Evolutionary conservation across 163 green algal species (phyloP).

Genomic region (Scenedesmus sp.): DNA sequence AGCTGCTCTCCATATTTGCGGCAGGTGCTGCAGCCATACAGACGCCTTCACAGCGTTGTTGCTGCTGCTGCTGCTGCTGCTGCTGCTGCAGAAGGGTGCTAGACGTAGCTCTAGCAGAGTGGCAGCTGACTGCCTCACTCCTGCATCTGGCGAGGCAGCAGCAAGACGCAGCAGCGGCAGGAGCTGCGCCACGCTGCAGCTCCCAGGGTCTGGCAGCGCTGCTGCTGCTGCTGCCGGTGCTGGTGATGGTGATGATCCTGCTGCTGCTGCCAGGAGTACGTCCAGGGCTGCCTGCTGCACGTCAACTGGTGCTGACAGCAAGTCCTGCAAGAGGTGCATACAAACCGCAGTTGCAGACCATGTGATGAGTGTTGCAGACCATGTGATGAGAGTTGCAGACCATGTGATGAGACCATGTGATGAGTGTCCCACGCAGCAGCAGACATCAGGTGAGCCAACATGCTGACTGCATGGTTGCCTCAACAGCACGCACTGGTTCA

Average conservation of each 20-base stretch:
- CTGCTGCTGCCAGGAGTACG: conserved; percentile 16
- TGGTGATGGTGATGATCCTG: conserved; percentile 9
- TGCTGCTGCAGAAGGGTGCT: conserved; percentile 19
- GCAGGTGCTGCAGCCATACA: conserved; percentile 41
- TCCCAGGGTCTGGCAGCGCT: neutral
- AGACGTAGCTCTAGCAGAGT: neutral
- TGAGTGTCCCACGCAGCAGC: no score
- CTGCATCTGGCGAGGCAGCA: neutral
- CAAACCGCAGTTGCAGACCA: neutral
- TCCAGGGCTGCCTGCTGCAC: conserved; percentile 37
- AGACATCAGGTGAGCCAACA: no score
- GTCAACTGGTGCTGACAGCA: neutral
- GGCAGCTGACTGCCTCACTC: neutral
- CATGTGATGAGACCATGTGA: no score
- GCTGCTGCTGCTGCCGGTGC: neutral
- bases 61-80: conserved; percentile 29
- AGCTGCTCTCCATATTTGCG: conserved; percentile 17
- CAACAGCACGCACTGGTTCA: no score
- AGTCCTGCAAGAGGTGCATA: conserved; percentile 29
- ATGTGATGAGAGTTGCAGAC: no score
- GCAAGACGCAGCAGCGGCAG: conserved; percentile 54
- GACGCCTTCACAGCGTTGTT: neutral
- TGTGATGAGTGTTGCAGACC: no score
- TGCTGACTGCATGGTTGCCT: no score
- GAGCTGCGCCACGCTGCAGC: conserved; percentile 16